Evolutionary conservation across 1,284 basidiomycete species (phyloP).

Genomic region (Cryptococcus amylolentus): DNA sequence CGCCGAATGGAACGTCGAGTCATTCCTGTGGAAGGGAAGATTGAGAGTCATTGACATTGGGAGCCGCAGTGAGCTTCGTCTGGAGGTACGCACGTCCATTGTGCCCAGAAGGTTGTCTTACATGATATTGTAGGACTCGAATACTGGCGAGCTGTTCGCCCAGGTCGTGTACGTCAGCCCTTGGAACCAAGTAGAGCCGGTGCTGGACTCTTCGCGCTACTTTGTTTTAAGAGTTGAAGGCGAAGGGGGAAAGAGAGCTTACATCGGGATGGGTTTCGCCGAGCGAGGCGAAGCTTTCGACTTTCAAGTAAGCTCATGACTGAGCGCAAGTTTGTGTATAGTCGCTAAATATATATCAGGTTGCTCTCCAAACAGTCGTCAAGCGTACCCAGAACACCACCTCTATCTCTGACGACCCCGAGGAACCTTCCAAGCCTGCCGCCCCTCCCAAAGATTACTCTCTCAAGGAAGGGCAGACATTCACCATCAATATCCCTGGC

Average conservation of each 20-base stretch:
- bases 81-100: conserved; percentile 40
- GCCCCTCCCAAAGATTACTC: conserved; percentile 92
- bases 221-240: conserved; percentile 86
- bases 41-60: conserved; percentile 48
- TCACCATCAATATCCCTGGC: conserved; percentile 85
- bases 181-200: conserved; percentile 80
- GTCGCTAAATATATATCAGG: conserved; percentile 42
- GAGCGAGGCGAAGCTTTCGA: conserved; percentile 91
- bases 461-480: conserved; percentile 93
- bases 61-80: conserved; percentile 40
- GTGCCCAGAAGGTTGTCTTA: neutral
- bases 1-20: conserved; percentile 48
- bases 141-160: conserved; percentile 67
- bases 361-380: conserved; percentile 90
- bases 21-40: conserved; percentile 50
- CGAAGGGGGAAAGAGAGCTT: conserved; percentile 78
- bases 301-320: conserved; percentile 54
- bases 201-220: conserved; percentile 92
- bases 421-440: conserved; percentile 52
- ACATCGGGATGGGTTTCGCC: conserved; percentile 89
- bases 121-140: conserved; percentile 29
- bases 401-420: conserved; percentile 52
- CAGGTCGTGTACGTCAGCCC: conserved; percentile 79
- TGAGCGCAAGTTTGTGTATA: neutral
- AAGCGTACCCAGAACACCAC: conserved; percentile 58